Evolutionary conservation across 2,329 filamentous ascomycete species (phyloP), one percentile per base, ranked within the genome.

Genomic region (Incumbomyces lentus): DNA sequence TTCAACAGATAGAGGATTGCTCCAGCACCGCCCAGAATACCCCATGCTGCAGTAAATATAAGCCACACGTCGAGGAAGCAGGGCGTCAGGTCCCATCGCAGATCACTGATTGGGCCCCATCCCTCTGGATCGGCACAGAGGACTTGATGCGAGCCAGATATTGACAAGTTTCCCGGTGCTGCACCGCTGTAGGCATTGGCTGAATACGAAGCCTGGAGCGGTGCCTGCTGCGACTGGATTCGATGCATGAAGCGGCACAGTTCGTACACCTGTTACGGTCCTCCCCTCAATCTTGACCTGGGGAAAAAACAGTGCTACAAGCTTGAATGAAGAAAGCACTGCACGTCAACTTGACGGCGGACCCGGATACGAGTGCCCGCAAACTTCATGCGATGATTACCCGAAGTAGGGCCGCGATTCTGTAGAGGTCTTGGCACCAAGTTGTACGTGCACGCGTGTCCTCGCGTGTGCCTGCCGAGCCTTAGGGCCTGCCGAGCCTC

Each of bases 1-100:
- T 74, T 79, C 46, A 88, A 64, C 44, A 96, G 71, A 71, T 86
- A 86, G 79, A 82, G 90, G 35, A 94, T 68, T 26, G 90, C 87
- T 38, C 81, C 73, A 6, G 80, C 74, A 48, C 92, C 92, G 52
- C 82, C 75, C 18, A 95, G 46, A 18, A 95, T 72, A 13, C 90
- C 89, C 68, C 83, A 93, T 12, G 73, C 74, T 7, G 86, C 86
- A 22, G 95, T 85, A 1, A 75, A 68, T 30, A 84, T 79, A 49
- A 96, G 78, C 79, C 86, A 89, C 17, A 94, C 78, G 63, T 98
- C 93, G 59, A 96, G 81, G 62, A 98, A 98, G 71, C 92, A 98
- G 34, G 92, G 90, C 13, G 92, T 96, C 60, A 98, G 88, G 68
- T 98, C 92, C 66, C 87, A 95, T 64, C 90, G 77, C 55, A 81